phyloP scores from a whole-genome alignment of 805 yeast species.

The Lipomyces sp. region DNA sequence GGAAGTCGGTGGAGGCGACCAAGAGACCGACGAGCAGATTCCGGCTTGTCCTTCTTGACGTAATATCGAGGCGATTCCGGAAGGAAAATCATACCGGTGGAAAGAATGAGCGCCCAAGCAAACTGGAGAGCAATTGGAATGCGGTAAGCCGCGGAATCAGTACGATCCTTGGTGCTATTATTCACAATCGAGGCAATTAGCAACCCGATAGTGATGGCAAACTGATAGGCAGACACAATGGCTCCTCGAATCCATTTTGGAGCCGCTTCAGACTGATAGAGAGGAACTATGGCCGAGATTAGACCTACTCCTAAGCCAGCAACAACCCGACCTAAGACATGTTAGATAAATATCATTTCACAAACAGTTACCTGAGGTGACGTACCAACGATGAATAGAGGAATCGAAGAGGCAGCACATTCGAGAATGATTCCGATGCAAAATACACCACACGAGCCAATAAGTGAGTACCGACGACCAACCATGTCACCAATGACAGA shows the following conservation, averaged over 20 bases:
- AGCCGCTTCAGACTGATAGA: conserved; percentile 80
- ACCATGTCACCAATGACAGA: conserved; percentile 68
- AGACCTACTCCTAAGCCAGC: conserved; percentile 82
- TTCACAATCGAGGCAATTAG: conserved; percentile 58
- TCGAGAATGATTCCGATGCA: conserved; percentile 75
- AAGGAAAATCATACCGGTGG: conserved; percentile 63
- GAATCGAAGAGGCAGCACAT: conserved; percentile 55
- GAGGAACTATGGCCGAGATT: conserved; percentile 74
- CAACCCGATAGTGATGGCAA: conserved; percentile 73
- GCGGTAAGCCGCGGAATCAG: conserved; percentile 81
- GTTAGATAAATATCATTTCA: not conserved
- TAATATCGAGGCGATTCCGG: conserved; percentile 80
- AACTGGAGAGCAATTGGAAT: conserved; percentile 77
- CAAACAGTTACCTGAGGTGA: not conserved
- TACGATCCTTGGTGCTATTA: conserved; percentile 45
- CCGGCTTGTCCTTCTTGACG: conserved; percentile 60
- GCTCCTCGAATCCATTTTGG: conserved; percentile 82
- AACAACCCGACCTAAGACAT: conserved; percentile 59
- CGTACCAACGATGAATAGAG: conserved; percentile 56
- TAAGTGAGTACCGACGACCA: conserved; percentile 64
- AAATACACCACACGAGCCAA: conserved; percentile 61
- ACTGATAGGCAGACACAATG: conserved; percentile 73
- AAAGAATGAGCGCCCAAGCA: conserved; percentile 65
- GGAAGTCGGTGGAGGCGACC: conserved; percentile 53
- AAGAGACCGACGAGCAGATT: conserved; percentile 62